These are phyloP conservation scores for Blastomyces silverae DNA, from an alignment of 2,329 filamentous ascomycete species.

Conservation along the genomic window DNA sequence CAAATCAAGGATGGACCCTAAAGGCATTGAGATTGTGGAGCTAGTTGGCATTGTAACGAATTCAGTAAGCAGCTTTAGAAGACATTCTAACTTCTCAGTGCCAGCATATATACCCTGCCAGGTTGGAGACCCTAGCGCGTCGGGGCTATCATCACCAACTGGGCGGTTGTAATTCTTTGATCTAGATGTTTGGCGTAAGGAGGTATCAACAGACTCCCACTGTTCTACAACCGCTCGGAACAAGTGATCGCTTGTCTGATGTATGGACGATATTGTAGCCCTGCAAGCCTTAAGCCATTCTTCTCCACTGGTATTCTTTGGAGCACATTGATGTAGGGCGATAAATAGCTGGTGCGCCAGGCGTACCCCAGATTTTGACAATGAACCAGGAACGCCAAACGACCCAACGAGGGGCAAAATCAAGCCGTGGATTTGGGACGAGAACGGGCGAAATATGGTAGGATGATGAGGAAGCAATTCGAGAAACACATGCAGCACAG, in stretches of 20 bases:
- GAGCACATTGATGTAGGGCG: slow-evolving; percentile 69
- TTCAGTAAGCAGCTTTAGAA: slow-evolving; percentile 59
- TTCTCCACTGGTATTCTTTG: slow-evolving; percentile 67
- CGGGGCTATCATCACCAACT: slow-evolving; percentile 35
- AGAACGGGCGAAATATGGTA: slow-evolving; percentile 72
- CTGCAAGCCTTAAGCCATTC: slow-evolving; percentile 69
- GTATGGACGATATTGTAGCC: slow-evolving; percentile 56
- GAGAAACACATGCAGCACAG: slow-evolving; percentile 63
- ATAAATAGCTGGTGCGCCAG: slow-evolving; percentile 60
- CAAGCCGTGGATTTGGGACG: slow-evolving; percentile 59
- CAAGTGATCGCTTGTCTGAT: slow-evolving; percentile 66
- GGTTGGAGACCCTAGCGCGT: slow-evolving; percentile 49
- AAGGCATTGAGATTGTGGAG: slow-evolving; percentile 57
- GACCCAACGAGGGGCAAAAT: slow-evolving; percentile 57
- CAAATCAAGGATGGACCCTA: slow-evolving; percentile 63
- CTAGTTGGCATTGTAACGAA: slow-evolving; percentile 61
- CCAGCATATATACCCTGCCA: slow-evolving; percentile 75
- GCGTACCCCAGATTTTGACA: slow-evolving; percentile 49
- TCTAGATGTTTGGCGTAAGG: slow-evolving; percentile 29
- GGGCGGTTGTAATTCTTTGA: slow-evolving; percentile 33
- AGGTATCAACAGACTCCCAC: slow-evolving; percentile 62
- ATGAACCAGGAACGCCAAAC: slow-evolving; percentile 45
- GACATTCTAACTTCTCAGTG: slow-evolving; percentile 58
- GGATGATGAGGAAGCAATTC: slow-evolving; percentile 72
- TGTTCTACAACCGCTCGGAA: slow-evolving; percentile 74